These are phyloP conservation scores for Nadsonia commutata DNA, from an alignment of 1,139 yeast species.

Conservation along the genomic window DNA sequence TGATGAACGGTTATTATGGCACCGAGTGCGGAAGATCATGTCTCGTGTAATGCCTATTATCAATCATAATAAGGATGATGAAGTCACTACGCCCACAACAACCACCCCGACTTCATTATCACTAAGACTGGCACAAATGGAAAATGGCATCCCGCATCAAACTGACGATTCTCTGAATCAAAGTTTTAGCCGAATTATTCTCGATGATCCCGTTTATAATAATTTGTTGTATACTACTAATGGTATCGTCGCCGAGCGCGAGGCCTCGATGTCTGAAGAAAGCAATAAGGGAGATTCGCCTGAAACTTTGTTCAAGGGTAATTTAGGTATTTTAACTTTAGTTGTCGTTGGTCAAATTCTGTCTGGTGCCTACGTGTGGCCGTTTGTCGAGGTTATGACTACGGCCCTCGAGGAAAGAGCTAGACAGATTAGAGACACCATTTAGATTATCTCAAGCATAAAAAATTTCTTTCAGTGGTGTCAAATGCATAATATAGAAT, in stretches of 20 bases:
- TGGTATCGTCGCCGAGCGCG: conserved; percentile 1
- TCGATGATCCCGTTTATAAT: not conserved
- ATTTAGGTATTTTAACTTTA: conserved; percentile 14
- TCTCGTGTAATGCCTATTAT: conserved; percentile 12
- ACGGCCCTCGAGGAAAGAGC: conserved; percentile 16
- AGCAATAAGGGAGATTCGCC: not conserved
- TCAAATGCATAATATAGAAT: no score
- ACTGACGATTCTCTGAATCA: not conserved
- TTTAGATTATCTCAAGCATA: no score
- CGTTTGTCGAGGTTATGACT: conserved; percentile 20
- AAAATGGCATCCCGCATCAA: not conserved
- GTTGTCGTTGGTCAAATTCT: conserved; percentile 16
- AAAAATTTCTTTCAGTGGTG: no score
- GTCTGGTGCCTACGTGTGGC: conserved; percentile 19
- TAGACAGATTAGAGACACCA: conserved; percentile 12
- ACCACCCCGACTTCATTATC: not conserved
- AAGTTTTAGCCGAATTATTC: not conserved
- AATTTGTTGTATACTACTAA: not conserved
- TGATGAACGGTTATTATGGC: conserved; percentile 17
- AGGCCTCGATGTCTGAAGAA: conserved; percentile 2
- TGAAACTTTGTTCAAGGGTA: not conserved
- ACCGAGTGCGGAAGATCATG: conserved; percentile 18
- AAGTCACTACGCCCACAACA: not conserved
- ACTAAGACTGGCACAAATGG: not conserved
- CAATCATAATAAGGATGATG: not conserved